Conservation (phyloP, 164 flowering plant genomes). For the Annona cherimola region DNA sequence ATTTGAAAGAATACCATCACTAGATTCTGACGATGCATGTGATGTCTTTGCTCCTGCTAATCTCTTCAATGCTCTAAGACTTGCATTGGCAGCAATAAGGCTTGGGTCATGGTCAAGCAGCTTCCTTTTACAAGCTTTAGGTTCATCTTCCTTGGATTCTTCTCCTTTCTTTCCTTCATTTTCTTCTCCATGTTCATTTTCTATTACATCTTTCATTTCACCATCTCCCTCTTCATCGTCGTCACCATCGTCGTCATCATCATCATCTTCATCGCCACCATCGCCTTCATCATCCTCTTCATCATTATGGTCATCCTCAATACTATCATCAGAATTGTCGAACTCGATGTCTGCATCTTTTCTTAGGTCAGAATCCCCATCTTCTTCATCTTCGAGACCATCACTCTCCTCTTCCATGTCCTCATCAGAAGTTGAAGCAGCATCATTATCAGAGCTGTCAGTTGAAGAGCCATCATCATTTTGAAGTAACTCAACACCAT, state of each 20-base stretch:
- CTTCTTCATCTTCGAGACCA: background rate
- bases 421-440: constrained; percentile 24
- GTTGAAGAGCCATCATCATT: constrained; percentile 22
- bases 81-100: constrained; percentile 50
- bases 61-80: constrained; percentile 78
- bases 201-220: constrained; percentile 18
- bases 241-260: constrained; percentile 15
- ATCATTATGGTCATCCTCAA: constrained; percentile 16
- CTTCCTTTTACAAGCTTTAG: constrained; percentile 58
- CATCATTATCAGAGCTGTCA: constrained; percentile 21
- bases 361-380: constrained; percentile 13
- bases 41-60: constrained; percentile 39
- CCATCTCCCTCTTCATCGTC: constrained; percentile 6
- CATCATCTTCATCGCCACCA: constrained; percentile 9
- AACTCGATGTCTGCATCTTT: constrained; percentile 15
- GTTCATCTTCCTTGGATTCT: constrained; percentile 14
- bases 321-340: constrained; percentile 7
- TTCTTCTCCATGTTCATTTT: constrained; percentile 23
- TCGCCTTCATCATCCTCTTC: constrained; percentile 11
- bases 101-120: constrained; percentile 46
- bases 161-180: constrained; percentile 11
- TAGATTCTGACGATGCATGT: constrained; percentile 20
- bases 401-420: constrained; percentile 3
- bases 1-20: constrained; percentile 77
- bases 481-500: constrained; percentile 65